These are phyloP conservation scores for Diaporthe caulivora DNA, from an alignment of 2,329 filamentous ascomycete species.

Conservation along the genomic window DNA sequence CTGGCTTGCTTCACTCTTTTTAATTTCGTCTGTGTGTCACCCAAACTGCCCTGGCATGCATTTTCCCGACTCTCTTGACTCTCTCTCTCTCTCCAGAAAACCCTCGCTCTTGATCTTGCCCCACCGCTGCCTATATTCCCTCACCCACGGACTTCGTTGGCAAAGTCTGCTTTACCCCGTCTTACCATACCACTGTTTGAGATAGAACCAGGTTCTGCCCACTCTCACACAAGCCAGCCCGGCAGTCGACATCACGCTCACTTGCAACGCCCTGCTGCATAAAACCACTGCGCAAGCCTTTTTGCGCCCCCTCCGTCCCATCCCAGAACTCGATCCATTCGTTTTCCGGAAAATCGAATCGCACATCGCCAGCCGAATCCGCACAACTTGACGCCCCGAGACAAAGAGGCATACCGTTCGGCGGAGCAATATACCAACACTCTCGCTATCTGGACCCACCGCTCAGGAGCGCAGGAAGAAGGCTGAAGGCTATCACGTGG, in stretches of 20 bases:
- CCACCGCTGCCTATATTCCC: slow-evolving; percentile 35
- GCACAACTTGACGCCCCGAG: background rate
- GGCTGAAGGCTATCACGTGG: background rate
- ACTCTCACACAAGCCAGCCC: slow-evolving; percentile 43
- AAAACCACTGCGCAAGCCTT: slow-evolving; percentile 30
- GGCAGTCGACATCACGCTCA: slow-evolving; percentile 44
- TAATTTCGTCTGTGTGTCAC: slow-evolving; percentile 38
- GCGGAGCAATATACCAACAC: slow-evolving; percentile 24
- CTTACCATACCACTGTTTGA: slow-evolving; percentile 40
- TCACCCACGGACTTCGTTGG: slow-evolving; percentile 64
- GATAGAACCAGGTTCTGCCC: slow-evolving; percentile 33
- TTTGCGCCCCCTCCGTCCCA: slow-evolving; percentile 19
- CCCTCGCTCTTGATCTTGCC: slow-evolving; percentile 40
- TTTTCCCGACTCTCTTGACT: slow-evolving; percentile 38
- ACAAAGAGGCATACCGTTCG: slow-evolving; percentile 29
- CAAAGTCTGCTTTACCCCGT: slow-evolving; percentile 59
- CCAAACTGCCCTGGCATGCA: slow-evolving; percentile 33
- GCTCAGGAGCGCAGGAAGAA: slow-evolving; percentile 20
- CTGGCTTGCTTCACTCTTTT: slow-evolving; percentile 31
- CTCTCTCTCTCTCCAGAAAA: slow-evolving; percentile 32
- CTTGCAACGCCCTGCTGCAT: slow-evolving; percentile 39
- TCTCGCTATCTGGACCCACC: background rate
- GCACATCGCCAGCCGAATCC: slow-evolving; percentile 35
- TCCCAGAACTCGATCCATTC: slow-evolving; percentile 36
- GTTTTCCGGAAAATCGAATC: slow-evolving; percentile 39